Percentiles rank a stretch among this genome's conserved stretches.
Conservation (phyloP, 2,329 filamentous ascomycete genomes). For the Curvularia hawaiiensis region DNA sequence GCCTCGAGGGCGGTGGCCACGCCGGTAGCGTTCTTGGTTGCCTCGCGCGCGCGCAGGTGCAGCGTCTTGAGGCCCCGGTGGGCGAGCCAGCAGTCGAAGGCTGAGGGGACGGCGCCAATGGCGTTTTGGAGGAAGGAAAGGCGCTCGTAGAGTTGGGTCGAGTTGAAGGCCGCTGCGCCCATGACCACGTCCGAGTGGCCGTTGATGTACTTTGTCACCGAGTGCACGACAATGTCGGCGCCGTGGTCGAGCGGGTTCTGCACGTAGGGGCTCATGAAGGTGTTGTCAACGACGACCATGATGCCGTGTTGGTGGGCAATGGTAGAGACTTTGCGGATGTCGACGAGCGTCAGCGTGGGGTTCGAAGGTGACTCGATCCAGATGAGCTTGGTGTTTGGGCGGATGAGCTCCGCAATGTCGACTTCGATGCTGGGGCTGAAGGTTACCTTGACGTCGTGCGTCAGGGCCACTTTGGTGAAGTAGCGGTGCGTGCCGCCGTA, state of each 20-base stretch:
- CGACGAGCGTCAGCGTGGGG: slow-evolving; percentile 89
- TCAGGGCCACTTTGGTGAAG: slow-evolving; percentile 96
- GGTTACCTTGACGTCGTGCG: slow-evolving; percentile 91
- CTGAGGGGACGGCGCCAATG: slow-evolving; percentile 90
- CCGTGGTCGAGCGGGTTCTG: slow-evolving; percentile 96
- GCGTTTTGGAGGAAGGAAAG: slow-evolving; percentile 95
- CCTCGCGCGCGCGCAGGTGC: slow-evolving; percentile 87
- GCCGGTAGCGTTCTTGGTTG: slow-evolving; percentile 77
- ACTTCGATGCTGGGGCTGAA: slow-evolving; percentile 93
- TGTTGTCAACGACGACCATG: slow-evolving; percentile 98
- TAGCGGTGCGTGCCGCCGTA: slow-evolving; percentile 98
- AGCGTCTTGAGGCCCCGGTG: slow-evolving; percentile 97
- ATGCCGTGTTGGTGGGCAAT: slow-evolving; percentile 88
- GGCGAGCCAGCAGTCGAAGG: slow-evolving; percentile 98
- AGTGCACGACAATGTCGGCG: slow-evolving; percentile 95
- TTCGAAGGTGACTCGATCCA: slow-evolving; percentile 98
- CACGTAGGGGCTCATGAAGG: slow-evolving; percentile 93
- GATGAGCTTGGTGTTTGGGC: slow-evolving; percentile 85
- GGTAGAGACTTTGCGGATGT: slow-evolving; percentile 84
- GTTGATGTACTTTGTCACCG: slow-evolving; percentile 99
- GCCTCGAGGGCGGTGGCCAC: slow-evolving; percentile 78
- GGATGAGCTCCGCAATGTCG: slow-evolving; percentile 84
- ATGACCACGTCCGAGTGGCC: slow-evolving; percentile 96
- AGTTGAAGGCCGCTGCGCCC: slow-evolving; percentile 96
- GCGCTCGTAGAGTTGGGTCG: slow-evolving; percentile 74